Percentiles rank a stretch among this genome's conserved stretches.
These are phyloP conservation scores for Plasmodium gaboni DNA, from an alignment of 169 alveolate species.

Conservation along the genomic window DNA sequence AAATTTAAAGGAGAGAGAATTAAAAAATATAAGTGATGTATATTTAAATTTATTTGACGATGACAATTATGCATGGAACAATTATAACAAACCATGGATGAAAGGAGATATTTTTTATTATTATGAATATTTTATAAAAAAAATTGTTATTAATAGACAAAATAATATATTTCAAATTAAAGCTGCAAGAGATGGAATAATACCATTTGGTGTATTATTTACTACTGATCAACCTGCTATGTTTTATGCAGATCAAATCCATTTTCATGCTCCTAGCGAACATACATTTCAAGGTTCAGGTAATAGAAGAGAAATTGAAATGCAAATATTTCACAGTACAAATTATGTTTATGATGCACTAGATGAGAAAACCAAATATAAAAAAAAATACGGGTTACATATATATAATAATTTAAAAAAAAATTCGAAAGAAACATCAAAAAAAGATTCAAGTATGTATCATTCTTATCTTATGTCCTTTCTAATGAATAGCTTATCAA, in stretches of 20 bases:
- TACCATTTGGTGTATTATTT: constrained; percentile 86
- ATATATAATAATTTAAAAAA: background rate
- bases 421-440: background rate
- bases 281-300: constrained; percentile 91
- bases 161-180: constrained; percentile 85
- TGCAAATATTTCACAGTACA: constrained; percentile 90
- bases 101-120: constrained; percentile 87
- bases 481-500: constrained; percentile 49
- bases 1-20: constrained; percentile 78
- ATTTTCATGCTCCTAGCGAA: constrained; percentile 90
- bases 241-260: constrained; percentile 86
- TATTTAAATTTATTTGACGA: constrained; percentile 80
- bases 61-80: constrained; percentile 33
- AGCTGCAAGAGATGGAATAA: constrained; percentile 81
- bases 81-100: constrained; percentile 82
- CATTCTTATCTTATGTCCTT: constrained; percentile 36
- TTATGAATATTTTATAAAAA: constrained; percentile 81
- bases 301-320: constrained; percentile 88
- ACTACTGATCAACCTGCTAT: constrained; percentile 88
- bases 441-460: background rate
- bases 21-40: constrained; percentile 77
- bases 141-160: constrained; percentile 81
- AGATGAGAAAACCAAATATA: background rate
- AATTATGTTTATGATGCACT: constrained; percentile 75
- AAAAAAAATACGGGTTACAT: constrained; percentile 1